Percentiles rank a stretch among this genome's conserved stretches.
Conservation (phyloP, 2,329 filamentous ascomycete genomes). For the Epichloe sp. region DNA sequence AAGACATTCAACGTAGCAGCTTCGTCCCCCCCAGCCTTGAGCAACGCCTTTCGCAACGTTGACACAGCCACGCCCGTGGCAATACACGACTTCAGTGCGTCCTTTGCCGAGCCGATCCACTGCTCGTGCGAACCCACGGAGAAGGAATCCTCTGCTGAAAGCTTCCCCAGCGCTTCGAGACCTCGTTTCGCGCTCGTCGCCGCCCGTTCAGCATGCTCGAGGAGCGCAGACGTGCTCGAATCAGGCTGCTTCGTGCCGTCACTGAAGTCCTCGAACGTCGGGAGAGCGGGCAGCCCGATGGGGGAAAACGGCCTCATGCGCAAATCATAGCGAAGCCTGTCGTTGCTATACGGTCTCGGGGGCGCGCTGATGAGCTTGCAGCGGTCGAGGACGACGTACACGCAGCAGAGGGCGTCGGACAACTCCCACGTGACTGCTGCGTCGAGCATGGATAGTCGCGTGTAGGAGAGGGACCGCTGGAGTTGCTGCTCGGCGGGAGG, state of each 20-base stretch:
- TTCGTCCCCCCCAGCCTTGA: slow-evolving; percentile 15
- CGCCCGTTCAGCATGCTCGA: slow-evolving; percentile 32
- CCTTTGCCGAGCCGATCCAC: slow-evolving; percentile 48
- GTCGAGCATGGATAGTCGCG: slow-evolving; percentile 50
- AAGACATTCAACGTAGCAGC: slow-evolving; percentile 25
- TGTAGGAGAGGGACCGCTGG: slow-evolving; percentile 36
- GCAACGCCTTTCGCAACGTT: slow-evolving; percentile 43
- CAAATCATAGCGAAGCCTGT: slow-evolving; percentile 61
- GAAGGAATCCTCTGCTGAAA: slow-evolving; percentile 39
- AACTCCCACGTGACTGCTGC: slow-evolving; percentile 48
- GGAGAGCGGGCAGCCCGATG: slow-evolving; percentile 55
- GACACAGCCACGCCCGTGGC: slow-evolving; percentile 52
- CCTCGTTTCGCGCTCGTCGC: slow-evolving; percentile 37
- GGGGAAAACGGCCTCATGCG: slow-evolving; percentile 74
- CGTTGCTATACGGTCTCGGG: slow-evolving; percentile 50
- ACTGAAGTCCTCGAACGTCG: slow-evolving; percentile 48
- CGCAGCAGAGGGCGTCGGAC: slow-evolving; percentile 38
- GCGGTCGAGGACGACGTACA: slow-evolving; percentile 56
- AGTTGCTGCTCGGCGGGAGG: slow-evolving; percentile 29
- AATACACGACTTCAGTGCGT: slow-evolving; percentile 56
- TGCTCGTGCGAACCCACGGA: slow-evolving; percentile 43
- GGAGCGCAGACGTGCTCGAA: slow-evolving; percentile 25
- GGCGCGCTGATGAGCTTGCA: slow-evolving; percentile 39
- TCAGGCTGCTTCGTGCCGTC: slow-evolving; percentile 28
- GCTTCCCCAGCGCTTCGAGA: slow-evolving; percentile 41